Base-by-base conservation (phyloP, 805 yeast species). In the Saturnispora gosingensis region DNA sequence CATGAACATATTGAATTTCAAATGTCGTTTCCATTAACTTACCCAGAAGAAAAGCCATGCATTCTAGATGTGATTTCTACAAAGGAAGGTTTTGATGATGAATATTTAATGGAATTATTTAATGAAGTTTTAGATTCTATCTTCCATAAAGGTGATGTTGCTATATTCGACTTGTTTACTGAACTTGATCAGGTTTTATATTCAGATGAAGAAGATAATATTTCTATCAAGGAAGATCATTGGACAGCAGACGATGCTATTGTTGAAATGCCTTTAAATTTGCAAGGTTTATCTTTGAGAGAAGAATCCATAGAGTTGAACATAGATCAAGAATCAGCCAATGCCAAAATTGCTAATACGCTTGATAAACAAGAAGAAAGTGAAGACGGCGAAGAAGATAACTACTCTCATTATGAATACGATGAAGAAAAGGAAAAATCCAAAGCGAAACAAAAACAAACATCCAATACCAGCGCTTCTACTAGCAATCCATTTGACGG, bases 101-200 rank as follows among this genome's bases (percentile, higher is more conserved):
- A 73, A 40, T 79, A 80, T 56, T 61, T 83, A 10, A 73, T 73
- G 53, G 63, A 61, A 9, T 61, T 72, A 27, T 72, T 84, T 45
- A 73, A 69, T 48, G 81, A 74, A 42, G 76, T 80, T 3, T 59
- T 88, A 53, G 76, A 71, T 9, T 71, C 74, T 0, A 73, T 81
- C 0, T 90, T 71, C 60, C 60, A 59, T 5, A 69, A 68, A 11
- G 96, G 86, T 2, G 75, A 74, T 53, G 97, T 89, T 9, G 84
- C 89, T 53, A 64, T 90, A 4, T 91, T 85, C 69, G 96, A 88
- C 56, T 77, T 88, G 54, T 69, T 88, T 39, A 72, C 81, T 0
- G 95, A 85, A 58, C 65, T 84, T 39, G 85, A 80, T 51, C 77
- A 77, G 43, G 68, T 82, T 24, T 63, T 80, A 39, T 68, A 71